Conservation (phyloP, 2,329 filamentous ascomycete genomes). For the Epichloe bromicola region DNA sequence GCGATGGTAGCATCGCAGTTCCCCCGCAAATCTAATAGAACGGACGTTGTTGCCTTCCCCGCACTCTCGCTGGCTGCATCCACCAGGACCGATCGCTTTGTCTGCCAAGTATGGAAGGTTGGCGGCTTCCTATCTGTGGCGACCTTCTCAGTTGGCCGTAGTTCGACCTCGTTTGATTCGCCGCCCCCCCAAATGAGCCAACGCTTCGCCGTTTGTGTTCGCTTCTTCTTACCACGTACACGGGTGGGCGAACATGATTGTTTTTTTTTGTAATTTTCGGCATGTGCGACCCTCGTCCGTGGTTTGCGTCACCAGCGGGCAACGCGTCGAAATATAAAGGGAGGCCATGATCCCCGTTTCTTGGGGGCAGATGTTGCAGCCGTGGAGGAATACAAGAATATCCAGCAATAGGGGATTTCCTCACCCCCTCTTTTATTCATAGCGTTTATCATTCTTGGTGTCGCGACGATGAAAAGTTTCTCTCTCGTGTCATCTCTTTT, state of each 20-base stretch:
- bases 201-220: neutral
- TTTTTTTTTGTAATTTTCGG: neutral
- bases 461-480: conserved; percentile 9
- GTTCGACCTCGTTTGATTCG: neutral
- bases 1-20: neutral
- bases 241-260: neutral
- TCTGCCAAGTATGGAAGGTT: neutral
- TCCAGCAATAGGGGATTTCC: neutral
- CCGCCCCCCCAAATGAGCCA: neutral
- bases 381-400: neutral
- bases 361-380: neutral
- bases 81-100: too few relatives aligned
- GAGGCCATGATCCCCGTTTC: neutral
- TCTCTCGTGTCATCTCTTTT: conserved; percentile 8
- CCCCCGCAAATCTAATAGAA: neutral
- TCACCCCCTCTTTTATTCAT: neutral
- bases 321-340: neutral
- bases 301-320: neutral
- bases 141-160: neutral
- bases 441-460: neutral
- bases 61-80: neutral
- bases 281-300: neutral
- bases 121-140: neutral
- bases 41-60: neutral
- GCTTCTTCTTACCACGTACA: too few relatives aligned